Conservation (phyloP, 2,329 filamentous ascomycete genomes). For the Colletotrichum brevisporum region DNA sequence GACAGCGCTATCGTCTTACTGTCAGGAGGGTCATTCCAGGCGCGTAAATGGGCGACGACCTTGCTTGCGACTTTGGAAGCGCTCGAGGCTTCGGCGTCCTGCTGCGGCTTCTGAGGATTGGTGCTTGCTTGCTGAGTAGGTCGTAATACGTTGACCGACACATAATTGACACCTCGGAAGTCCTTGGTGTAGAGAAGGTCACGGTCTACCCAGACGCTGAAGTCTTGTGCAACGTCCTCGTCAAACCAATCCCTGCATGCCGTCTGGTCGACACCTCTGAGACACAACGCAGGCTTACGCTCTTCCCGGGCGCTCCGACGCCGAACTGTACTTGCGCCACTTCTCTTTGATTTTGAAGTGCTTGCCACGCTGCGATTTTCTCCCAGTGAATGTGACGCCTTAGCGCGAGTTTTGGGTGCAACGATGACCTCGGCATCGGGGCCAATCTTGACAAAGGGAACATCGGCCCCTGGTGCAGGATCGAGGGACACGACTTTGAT, state of each 20-base stretch:
- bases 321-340: constrained; percentile 79
- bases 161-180: constrained; percentile 83
- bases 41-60: constrained; percentile 80
- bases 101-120: constrained; percentile 70
- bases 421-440: constrained; percentile 98
- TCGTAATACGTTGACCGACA: constrained; percentile 66
- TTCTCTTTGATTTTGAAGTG: constrained; percentile 82
- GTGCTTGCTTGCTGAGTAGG: constrained; percentile 22
- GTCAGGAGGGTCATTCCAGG: constrained; percentile 91
- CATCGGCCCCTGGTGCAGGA: constrained; percentile 76
- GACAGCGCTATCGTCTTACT: constrained; percentile 86
- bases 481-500: constrained; percentile 88
- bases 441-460: constrained; percentile 90
- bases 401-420: constrained; percentile 89
- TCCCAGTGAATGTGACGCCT: constrained; percentile 73
- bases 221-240: constrained; percentile 69
- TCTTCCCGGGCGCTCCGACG: constrained; percentile 72
- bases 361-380: constrained; percentile 86
- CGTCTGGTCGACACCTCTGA: constrained; percentile 82
- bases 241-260: constrained; percentile 85
- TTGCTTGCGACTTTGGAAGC: constrained; percentile 70
- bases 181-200: constrained; percentile 80
- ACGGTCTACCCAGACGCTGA: constrained; percentile 88
- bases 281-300: constrained; percentile 77
- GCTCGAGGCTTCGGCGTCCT: constrained; percentile 75